A percentile compares a stretch with the other conserved stretches of the same genome.
Evolutionary conservation across 1,284 basidiomycete species (phyloP).

Genomic region (Naganishia sp.): DNA sequence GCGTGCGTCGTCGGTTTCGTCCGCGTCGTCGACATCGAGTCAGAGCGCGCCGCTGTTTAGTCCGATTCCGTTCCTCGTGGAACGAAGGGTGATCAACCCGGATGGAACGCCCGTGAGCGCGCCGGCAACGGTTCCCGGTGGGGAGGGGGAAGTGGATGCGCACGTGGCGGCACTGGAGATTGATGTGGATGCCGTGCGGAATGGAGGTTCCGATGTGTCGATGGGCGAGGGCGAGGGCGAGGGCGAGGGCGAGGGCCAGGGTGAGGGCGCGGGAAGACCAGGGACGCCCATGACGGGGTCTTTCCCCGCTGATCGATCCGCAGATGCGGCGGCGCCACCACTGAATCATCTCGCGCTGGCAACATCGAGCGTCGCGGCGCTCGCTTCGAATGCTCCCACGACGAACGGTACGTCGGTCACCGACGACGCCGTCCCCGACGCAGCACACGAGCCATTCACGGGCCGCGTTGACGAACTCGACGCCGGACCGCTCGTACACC

Average conservation of each 20-base stretch:
- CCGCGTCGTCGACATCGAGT: slow-evolving; percentile 49
- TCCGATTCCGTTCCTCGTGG: slow-evolving; percentile 52
- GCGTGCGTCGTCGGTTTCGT: slow-evolving; percentile 60
- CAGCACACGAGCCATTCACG: slow-evolving; percentile 45
- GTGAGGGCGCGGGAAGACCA: background rate
- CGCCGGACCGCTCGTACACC: slow-evolving; percentile 43
- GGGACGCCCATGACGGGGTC: slow-evolving; percentile 5
- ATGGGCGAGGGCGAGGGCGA: background rate
- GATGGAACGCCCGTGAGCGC: slow-evolving; percentile 17
- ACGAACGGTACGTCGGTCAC: background rate
- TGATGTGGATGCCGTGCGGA: background rate
- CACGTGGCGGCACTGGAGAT: slow-evolving; percentile 6
- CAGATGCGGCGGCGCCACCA: background rate
- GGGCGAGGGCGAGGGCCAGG: background rate
- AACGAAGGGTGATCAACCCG: slow-evolving; percentile 9
- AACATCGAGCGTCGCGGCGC: background rate
- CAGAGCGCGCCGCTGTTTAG: slow-evolving; percentile 55
- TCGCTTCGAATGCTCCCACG: slow-evolving; percentile 2
- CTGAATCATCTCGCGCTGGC: slow-evolving; percentile 8
- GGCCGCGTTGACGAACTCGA: slow-evolving; percentile 55
- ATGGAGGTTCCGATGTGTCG: background rate
- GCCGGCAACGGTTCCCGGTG: slow-evolving; percentile 11
- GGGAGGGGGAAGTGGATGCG: background rate
- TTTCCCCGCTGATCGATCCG: background rate
- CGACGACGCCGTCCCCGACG: slow-evolving; percentile 15